These are phyloP conservation scores for Cryptococcus depauperatus DNA, from an alignment of 1,284 basidiomycete species.

Conservation along the genomic window DNA sequence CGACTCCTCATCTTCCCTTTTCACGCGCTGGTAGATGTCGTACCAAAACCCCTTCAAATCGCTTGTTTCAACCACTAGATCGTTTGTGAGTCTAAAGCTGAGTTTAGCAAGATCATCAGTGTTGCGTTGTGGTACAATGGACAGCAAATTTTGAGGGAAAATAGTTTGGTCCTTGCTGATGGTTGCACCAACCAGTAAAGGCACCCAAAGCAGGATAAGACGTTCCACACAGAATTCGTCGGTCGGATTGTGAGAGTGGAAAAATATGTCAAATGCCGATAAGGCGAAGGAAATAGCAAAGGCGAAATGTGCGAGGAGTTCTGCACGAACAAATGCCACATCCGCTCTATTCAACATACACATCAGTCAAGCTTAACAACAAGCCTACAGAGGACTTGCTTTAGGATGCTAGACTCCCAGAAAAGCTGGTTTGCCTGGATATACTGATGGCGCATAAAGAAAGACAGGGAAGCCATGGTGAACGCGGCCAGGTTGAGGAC, in stretches of 20 bases:
- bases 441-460: neutral
- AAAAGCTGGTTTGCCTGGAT: neutral
- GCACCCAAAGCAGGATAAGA: neutral
- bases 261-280: neutral
- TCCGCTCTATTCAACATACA: neutral
- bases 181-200: neutral
- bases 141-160: neutral
- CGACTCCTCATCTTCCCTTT: neutral
- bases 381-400: neutral
- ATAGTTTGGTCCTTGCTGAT: neutral
- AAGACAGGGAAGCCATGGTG: neutral
- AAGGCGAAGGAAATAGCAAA: neutral
- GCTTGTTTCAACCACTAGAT: neutral
- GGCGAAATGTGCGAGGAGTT: neutral
- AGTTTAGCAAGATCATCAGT: no score
- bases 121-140: neutral
- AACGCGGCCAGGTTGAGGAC: neutral
- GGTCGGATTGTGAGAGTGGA: neutral
- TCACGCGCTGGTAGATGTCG: neutral
- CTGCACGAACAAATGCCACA: neutral
- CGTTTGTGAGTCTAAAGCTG: no score
- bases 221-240: neutral
- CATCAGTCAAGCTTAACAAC: neutral
- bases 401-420: neutral
- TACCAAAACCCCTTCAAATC: neutral